Percentiles rank a stretch among this genome's conserved stretches.
phyloP scores from a whole-genome alignment of 2,329 filamentous ascomycete species.

The Hawksworthiomyces lignivorus region DNA sequence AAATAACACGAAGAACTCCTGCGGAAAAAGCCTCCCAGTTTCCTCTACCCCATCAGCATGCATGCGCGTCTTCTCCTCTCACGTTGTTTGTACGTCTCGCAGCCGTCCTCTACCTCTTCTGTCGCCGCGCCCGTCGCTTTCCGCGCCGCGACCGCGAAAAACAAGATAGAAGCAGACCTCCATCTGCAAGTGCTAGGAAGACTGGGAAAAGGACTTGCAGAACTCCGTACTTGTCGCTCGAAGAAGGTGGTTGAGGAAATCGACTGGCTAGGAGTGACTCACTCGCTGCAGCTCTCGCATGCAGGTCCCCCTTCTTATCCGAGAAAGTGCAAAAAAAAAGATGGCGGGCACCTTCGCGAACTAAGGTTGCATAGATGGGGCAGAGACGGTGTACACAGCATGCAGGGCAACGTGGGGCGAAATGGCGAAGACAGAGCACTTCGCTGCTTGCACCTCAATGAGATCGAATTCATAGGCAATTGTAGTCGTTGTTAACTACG shows the following conservation, averaged over 20 bases:
- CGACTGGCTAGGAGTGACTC: conserved; percentile 26
- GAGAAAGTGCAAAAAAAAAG: conserved; percentile 5
- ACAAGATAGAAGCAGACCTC: neutral
- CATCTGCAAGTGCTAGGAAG: neutral
- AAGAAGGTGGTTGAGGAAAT: conserved; percentile 15
- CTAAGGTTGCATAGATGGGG: too few species aligned
- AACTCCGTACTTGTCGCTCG: conserved; percentile 17
- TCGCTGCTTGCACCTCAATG: too few species aligned
- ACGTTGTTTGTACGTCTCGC: conserved; percentile 2
- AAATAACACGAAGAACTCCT: conserved; percentile 5
- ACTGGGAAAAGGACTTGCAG: neutral
- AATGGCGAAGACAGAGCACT: too few species aligned
- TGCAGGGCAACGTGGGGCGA: too few species aligned
- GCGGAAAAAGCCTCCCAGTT: neutral
- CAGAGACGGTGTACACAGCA: too few species aligned
- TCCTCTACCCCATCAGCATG: neutral
- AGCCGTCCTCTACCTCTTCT: neutral
- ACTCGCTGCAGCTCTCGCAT: conserved; percentile 16
- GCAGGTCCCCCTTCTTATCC: conserved; percentile 9
- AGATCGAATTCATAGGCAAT: too few species aligned
- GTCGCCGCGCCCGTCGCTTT: conserved; percentile 5
- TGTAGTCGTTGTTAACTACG: too few species aligned
- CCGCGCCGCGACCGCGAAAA: conserved; percentile 10
- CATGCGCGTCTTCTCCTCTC: conserved; percentile 1
- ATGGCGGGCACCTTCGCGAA: conserved; percentile 2